Conservation (phyloP, 2,329 filamentous ascomycete species). For the Nothopassalora personata region DNA sequence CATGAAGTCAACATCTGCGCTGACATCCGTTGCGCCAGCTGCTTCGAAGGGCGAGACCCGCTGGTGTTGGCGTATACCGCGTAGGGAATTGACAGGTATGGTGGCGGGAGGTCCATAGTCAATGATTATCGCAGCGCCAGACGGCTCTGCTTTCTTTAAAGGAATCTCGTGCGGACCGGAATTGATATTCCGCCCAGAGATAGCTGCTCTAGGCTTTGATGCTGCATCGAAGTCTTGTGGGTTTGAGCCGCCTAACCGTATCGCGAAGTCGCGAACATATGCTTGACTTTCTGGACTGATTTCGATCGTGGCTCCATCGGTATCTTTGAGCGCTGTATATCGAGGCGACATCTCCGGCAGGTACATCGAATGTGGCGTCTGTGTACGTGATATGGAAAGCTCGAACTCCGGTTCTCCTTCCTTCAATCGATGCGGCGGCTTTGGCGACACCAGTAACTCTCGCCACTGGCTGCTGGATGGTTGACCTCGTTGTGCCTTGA, state of each 20-base stretch:
- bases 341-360: constrained; percentile 76
- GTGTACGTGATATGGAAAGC: constrained; percentile 66
- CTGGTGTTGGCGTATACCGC: constrained; percentile 75
- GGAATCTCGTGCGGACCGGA: constrained; percentile 27
- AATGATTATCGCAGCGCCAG: constrained; percentile 86
- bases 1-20: constrained; percentile 88
- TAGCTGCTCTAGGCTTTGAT: constrained; percentile 19
- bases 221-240: constrained; percentile 17
- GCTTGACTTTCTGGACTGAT: constrained; percentile 81
- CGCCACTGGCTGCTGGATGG: constrained; percentile 62
- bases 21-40: constrained; percentile 81
- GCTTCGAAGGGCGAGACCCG: constrained; percentile 72
- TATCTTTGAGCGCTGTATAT: constrained; percentile 67
- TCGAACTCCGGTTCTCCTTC: constrained; percentile 70
- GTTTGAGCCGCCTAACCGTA: constrained; percentile 68
- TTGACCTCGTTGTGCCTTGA: constrained; percentile 33
- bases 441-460: constrained; percentile 69
- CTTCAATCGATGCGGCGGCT: constrained; percentile 48
- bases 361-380: constrained; percentile 78
- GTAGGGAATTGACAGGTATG: constrained; percentile 81
- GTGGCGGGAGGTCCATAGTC: constrained; percentile 81
- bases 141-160: constrained; percentile 55
- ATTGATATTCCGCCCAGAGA: constrained; percentile 17
- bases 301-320: constrained; percentile 70
- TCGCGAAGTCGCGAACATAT: constrained; percentile 75